A percentile compares a stretch with the other conserved stretches of the same genome.
Conservation (phyloP, 2,329 filamentous ascomycete genomes). For the Colletotrichum sp. region DNA sequence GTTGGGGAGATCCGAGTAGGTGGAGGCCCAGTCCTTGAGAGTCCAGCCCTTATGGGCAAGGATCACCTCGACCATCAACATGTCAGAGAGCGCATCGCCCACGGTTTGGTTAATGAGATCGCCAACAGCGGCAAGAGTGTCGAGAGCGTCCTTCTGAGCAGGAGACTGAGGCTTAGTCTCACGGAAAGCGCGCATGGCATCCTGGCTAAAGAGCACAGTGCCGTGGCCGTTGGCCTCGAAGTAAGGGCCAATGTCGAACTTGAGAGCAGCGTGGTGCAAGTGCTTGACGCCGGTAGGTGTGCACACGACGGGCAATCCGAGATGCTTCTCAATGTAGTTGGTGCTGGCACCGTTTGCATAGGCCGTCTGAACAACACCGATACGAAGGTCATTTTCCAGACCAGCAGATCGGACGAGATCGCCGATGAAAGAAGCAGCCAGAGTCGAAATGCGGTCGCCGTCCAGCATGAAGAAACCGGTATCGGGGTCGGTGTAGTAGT, state of each 20-base stretch:
- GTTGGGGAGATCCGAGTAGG: conserved; percentile 94
- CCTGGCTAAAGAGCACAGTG: conserved; percentile 90
- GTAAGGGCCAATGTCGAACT: conserved; percentile 96
- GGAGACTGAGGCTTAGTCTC: conserved; percentile 86
- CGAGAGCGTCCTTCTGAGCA: conserved; percentile 87
- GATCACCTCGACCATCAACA: conserved; percentile 94
- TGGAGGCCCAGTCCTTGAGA: conserved; percentile 88
- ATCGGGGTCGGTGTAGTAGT: conserved; percentile 88
- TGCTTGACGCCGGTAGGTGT: conserved; percentile 97
- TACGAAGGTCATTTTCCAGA: conserved; percentile 79
- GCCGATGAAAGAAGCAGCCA: conserved; percentile 91
- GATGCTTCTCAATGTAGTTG: conserved; percentile 85
- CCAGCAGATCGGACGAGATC: conserved; percentile 84
- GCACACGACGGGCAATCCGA: conserved; percentile 89
- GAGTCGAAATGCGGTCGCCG: conserved; percentile 93
- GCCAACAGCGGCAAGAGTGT: conserved; percentile 81
- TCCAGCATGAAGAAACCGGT: conserved; percentile 91
- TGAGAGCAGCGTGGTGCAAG: conserved; percentile 93
- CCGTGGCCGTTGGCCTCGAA: conserved; percentile 99
- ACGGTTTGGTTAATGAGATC: conserved; percentile 99
- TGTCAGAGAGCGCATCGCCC: conserved; percentile 93
- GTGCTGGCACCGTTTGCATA: conserved; percentile 98
- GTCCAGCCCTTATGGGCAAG: conserved; percentile 94
- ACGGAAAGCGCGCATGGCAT: conserved; percentile 79
- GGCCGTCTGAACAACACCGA: conserved; percentile 95